Base-by-base conservation (phyloP, 805 yeast genomes). In the Brettanomyces bruxellensis region DNA sequence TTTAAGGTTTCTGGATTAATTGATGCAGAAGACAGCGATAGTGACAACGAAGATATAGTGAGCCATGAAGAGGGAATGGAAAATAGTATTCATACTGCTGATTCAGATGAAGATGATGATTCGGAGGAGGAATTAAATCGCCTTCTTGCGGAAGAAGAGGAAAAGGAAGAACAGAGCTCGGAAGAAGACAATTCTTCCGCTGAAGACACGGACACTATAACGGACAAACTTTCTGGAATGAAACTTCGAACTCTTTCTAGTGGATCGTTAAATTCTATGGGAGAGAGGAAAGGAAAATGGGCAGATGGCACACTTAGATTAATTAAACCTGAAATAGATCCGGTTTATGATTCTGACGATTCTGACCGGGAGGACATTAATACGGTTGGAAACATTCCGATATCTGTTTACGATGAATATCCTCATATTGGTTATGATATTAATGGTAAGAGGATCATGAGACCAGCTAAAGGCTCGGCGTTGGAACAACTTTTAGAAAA, bases 381-480 rank as follows among this genome's bases (percentile, higher is more conserved):
- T 67, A 88, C 97, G 4, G 86, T 93, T 55, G 99, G 99, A 43
- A 87, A 93, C 61, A 77, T 93, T 48, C 98, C 99, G 44, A 59
- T 93, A 22, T 78, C 91, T 18, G 96, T 96, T 2, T 93, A 93
- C 62, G 99, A 93, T 47, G 95, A 90, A 65, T 85, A 84, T 81
- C 99, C 99, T 1, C 99, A 93, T 62, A 80, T 93, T 49, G 98
- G 99, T 48, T 93, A 93, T 65, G 91, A 88, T 63, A 90, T 93
- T 58, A 93, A 93, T 62, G 99, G 99, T 59, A 91, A 90, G 63
- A 79, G 99, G 61, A 90, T 93, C 60, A 91, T 93, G 98, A 80
- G 99, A 65, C 99, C 99, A 11, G 99, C 98, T 8, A 84, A 87
- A 58, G 96, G 97, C 12, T 81, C 95, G 48, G 99, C 98, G 1